Percentiles rank a stretch among this genome's conserved stretches.
phyloP scores from a whole-genome alignment of 1,284 basidiomycete species.

The Leccinum pallidistipes region DNA sequence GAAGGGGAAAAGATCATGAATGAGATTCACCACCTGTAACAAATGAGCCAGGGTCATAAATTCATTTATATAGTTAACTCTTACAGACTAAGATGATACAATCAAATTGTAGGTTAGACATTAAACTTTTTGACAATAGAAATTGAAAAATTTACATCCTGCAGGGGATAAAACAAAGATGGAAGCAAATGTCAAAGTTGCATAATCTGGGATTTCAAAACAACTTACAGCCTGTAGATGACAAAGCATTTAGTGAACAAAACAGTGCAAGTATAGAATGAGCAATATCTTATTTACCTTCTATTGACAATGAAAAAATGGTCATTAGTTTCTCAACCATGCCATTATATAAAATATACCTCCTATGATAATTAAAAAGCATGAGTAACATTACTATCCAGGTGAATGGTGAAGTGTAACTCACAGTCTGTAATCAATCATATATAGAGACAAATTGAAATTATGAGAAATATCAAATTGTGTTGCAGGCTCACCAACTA shows the following conservation, averaged over 20 bases:
- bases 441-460: too few relatives aligned
- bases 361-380: too few relatives aligned
- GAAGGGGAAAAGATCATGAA: neutral
- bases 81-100: neutral
- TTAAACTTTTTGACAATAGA: neutral
- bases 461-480: too few relatives aligned
- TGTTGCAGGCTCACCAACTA: too few relatives aligned
- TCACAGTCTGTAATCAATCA: too few relatives aligned
- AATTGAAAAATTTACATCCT: neutral
- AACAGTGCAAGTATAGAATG: too few relatives aligned
- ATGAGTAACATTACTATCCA: too few relatives aligned
- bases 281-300: neutral
- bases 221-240: neutral
- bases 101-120: neutral
- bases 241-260: too few relatives aligned
- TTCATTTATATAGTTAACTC: neutral
- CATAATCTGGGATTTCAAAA: neutral
- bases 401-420: too few relatives aligned
- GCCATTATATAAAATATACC: neutral
- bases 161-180: neutral
- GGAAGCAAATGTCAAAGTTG: neutral
- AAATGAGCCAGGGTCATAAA: neutral
- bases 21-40: neutral
- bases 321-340: neutral
- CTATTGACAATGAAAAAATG: neutral